Evolutionary conservation across 176 grass and related monocot species (phyloP).

Genomic region (Triticum timopheevii): DNA sequence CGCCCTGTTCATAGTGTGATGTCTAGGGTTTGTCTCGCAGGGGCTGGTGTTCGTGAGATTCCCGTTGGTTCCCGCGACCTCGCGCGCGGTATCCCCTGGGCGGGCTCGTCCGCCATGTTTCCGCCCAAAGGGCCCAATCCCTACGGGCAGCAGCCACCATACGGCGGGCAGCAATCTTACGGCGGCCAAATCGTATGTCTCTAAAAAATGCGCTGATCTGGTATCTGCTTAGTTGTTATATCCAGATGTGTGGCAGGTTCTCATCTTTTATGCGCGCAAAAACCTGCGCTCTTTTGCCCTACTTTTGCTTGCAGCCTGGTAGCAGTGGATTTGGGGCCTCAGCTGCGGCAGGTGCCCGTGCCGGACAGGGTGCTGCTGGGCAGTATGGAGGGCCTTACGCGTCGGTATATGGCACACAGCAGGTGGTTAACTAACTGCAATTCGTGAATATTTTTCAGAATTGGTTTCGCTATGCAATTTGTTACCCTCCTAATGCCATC

Average conservation of each 20-base stretch:
- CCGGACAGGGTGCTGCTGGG: conserved; percentile 33
- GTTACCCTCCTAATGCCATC: background rate
- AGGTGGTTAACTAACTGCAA: conserved; percentile 44
- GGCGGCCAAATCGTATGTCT: conserved; percentile 57
- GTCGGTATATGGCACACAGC: conserved; percentile 58
- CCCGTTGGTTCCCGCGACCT: background rate
- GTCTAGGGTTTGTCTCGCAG: conserved; percentile 30
- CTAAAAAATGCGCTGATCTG: background rate
- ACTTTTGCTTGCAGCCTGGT: conserved; percentile 51
- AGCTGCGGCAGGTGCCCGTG: conserved; percentile 23
- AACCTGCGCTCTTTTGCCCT: background rate
- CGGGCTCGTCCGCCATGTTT: conserved; percentile 54
- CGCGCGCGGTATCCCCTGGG: conserved; percentile 2
- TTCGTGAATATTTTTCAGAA: background rate
- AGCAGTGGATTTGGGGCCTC: conserved; percentile 56
- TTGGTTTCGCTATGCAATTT: background rate
- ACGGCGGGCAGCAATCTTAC: conserved; percentile 64
- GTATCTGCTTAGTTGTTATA: background rate
- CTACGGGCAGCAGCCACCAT: conserved; percentile 63
- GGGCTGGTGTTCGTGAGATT: background rate
- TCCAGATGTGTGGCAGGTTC: background rate
- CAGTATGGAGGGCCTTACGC: conserved; percentile 78
- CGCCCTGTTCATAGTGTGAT: background rate
- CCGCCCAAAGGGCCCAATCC: conserved; percentile 68
- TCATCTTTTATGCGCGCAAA: conserved; percentile 11